Evolutionary conservation across 1,284 basidiomycete species (phyloP), one percentile per base, ranked within the genome.

Genomic region (Microbotryum scabiosae): DNA sequence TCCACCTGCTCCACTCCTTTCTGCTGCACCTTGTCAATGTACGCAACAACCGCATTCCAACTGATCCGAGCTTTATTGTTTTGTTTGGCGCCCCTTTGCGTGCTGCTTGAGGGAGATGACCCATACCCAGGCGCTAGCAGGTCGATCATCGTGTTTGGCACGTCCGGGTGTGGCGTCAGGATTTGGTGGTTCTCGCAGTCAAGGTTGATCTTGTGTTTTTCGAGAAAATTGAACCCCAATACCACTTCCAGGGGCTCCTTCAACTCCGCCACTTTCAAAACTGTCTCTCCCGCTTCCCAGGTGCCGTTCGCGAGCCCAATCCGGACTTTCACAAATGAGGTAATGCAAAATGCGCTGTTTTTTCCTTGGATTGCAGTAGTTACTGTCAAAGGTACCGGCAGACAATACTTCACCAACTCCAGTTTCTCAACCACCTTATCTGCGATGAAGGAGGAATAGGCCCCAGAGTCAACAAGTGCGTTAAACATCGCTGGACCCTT

Each of bases 391-490:
- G n/a, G n/a, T n/a, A n/a, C n/a, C n/a, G n/a, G n/a, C n/a, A n/a
- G n/a, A n/a, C n/a, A n/a, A n/a, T n/a, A n/a, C n/a, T n/a, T n/a
- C n/a, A n/a, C n/a, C n/a, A n/a, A n/a, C n/a, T n/a, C n/a, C n/a
- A n/a, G n/a, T n/a, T n/a, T n/a, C n/a, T n/a, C n/a, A n/a, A n/a
- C n/a, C n/a, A n/a, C n/a, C n/a, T n/a, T n/a, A n/a, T n/a, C n/a
- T n/a, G n/a, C n/a, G n/a, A n/a, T n/a, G n/a, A n/a, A n/a, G n/a
- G n/a, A n/a, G n/a, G n/a, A n/a, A n/a, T 49, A 44, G 43, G 50
- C 28, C 30, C 56, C 56, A 20, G 56, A 52, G 56, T 58, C 56
- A 58, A 51, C 44, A 5, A 58, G 43, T 23, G 56, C 44, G 16
- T 47, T 20, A 16, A 36, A 25, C 21, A 45, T 30, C 20, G 46